Evolutionary conservation across 1,284 basidiomycete species (phyloP).

Genomic region (Boletellus deceptivus): DNA sequence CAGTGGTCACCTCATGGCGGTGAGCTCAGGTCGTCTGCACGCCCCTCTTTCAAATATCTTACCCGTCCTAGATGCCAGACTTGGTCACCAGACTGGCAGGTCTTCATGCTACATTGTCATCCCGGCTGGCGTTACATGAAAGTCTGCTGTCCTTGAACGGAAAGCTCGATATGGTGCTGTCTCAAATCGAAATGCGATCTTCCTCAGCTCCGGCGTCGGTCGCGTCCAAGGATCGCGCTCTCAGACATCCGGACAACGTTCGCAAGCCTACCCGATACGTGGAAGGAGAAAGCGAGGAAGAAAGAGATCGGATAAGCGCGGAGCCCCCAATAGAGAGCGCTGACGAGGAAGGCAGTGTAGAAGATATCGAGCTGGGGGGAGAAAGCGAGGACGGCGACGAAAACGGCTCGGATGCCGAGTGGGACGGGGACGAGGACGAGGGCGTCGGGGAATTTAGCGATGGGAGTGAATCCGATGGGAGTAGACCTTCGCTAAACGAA

Average conservation of each 20-base stretch:
- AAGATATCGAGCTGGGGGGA: slow-evolving; percentile 64
- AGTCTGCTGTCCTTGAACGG: slow-evolving; percentile 85
- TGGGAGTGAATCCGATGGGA: slow-evolving; percentile 52
- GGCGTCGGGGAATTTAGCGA: slow-evolving; percentile 47
- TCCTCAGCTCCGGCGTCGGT: slow-evolving; percentile 59
- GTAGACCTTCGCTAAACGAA: slow-evolving; percentile 53
- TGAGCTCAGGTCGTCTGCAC: slow-evolving; percentile 39
- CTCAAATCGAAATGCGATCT: slow-evolving; percentile 87
- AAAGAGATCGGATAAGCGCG: slow-evolving; percentile 65
- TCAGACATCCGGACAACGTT: slow-evolving; percentile 26
- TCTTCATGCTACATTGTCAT: slow-evolving; percentile 81
- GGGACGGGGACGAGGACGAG: slow-evolving; percentile 46
- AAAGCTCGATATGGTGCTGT: slow-evolving; percentile 88
- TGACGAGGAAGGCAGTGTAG: slow-evolving; percentile 66
- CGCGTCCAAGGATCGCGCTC: slow-evolving; percentile 39
- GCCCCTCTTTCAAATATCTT: slow-evolving; percentile 14
- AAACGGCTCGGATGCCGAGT: slow-evolving; percentile 44
- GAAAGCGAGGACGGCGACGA: slow-evolving; percentile 55
- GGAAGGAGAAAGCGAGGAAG: slow-evolving; percentile 75
- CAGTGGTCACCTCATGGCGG: slow-evolving; percentile 93
- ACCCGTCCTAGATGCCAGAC: slow-evolving; percentile 69
- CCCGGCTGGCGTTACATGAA: slow-evolving; percentile 81
- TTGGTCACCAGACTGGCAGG: slow-evolving; percentile 80
- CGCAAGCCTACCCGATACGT: slow-evolving; percentile 59
- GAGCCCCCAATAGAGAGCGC: slow-evolving; percentile 62